phyloP scores from a whole-genome alignment of 768 basidiomycete genomes.

The Sporobolomyces roseus region DNA sequence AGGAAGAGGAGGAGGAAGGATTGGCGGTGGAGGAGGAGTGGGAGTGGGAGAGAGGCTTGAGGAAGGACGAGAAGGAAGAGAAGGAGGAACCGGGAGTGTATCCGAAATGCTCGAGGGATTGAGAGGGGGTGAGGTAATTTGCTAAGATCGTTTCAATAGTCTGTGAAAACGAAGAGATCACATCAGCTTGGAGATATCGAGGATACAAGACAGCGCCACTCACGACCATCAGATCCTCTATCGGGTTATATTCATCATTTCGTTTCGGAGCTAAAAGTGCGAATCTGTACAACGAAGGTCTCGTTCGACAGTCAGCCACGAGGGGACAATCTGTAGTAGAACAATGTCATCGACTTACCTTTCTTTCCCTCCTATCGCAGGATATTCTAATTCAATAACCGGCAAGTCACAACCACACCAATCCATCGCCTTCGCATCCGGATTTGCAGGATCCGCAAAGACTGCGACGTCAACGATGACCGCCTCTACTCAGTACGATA shows the following conservation, averaged over 20 bases:
- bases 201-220: neutral
- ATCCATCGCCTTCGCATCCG: neutral
- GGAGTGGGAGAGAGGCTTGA: constrained; percentile 1
- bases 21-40: neutral
- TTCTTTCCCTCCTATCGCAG: constrained; percentile 30
- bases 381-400: constrained; percentile 37
- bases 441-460: constrained; percentile 26
- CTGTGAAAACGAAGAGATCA: neutral
- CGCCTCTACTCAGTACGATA: neutral
- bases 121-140: constrained; percentile 42
- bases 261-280: constrained; percentile 25
- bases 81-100: constrained; percentile 32
- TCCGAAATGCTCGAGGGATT: constrained; percentile 37
- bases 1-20: constrained; percentile 17
- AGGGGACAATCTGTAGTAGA: neutral
- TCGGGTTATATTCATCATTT: constrained; percentile 44
- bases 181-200: neutral
- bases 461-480: constrained; percentile 26
- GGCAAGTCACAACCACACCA: constrained; percentile 35
- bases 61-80: constrained; percentile 32
- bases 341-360: constrained; percentile 1
- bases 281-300: neutral
- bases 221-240: constrained; percentile 41
- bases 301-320: neutral
- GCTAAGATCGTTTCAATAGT: constrained; percentile 38